These are phyloP conservation scores for Yarrowia divulgata DNA, from an alignment of 805 yeast species.

Conservation along the genomic window DNA sequence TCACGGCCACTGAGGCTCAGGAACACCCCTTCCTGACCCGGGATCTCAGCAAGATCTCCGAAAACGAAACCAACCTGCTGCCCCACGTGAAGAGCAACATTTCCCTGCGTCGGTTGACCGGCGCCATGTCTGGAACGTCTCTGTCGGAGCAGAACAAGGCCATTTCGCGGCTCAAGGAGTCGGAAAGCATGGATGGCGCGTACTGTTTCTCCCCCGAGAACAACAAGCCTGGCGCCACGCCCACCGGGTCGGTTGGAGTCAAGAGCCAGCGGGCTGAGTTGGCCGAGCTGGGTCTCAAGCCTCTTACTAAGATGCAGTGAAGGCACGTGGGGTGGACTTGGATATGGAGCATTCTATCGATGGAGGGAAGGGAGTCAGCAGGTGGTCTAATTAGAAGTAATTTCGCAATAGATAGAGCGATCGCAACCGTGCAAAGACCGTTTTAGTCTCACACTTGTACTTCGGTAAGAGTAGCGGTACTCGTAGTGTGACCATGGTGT, in stretches of 20 bases:
- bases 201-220: conserved; percentile 35
- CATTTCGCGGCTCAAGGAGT: conserved; percentile 30
- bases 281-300: conserved; percentile 32
- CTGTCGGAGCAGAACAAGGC: conserved; percentile 33
- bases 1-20: conserved; percentile 56
- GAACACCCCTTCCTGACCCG: conserved; percentile 55
- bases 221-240: conserved; percentile 23
- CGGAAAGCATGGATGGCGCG: conserved; percentile 37
- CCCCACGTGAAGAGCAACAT: conserved; percentile 47
- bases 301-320: conserved; percentile 33
- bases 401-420: conserved; percentile 33
- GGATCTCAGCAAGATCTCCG: conserved; percentile 42
- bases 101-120: conserved; percentile 34
- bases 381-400: conserved; percentile 7
- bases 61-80: conserved; percentile 49
- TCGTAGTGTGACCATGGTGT: background rate
- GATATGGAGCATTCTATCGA: conserved; percentile 11
- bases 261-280: conserved; percentile 29
- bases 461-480: background rate
- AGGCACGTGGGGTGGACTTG: background rate
- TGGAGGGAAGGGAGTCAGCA: background rate
- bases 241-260: conserved; percentile 34
- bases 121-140: conserved; percentile 43
- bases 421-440: background rate
- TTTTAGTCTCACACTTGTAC: no score